Evolutionary conservation across 1,284 basidiomycete species (phyloP).

Genomic region (Irpex sp.): DNA sequence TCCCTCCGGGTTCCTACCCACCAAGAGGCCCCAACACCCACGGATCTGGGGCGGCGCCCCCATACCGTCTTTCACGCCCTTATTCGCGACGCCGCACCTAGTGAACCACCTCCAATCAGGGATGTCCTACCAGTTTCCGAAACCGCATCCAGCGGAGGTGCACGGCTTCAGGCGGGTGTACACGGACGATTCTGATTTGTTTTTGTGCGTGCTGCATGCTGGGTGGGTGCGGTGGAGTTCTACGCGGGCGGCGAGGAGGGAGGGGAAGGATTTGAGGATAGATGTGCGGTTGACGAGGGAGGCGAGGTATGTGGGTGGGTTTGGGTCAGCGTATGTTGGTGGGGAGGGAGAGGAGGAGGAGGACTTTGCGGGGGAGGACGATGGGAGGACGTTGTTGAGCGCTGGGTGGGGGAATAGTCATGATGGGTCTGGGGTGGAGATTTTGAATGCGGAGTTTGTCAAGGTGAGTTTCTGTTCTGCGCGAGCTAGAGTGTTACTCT

Average conservation of each 20-base stretch:
- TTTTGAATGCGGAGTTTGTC: constrained; percentile 57
- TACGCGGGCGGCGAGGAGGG: constrained; percentile 43
- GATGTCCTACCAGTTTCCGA: constrained; percentile 17
- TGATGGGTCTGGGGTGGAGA: constrained; percentile 71
- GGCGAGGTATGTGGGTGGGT: constrained; percentile 42
- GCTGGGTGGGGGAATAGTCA: constrained; percentile 72
- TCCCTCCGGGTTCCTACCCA: constrained; percentile 54
- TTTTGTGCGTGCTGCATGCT: constrained; percentile 72
- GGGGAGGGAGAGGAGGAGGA: constrained; percentile 10
- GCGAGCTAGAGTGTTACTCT: not conserved
- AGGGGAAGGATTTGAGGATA: constrained; percentile 52
- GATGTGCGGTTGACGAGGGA: constrained; percentile 42
- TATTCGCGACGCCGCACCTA: constrained; percentile 22
- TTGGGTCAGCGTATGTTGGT: constrained; percentile 21
- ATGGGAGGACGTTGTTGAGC: constrained; percentile 59
- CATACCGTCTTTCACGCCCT: constrained; percentile 34
- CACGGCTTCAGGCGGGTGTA: constrained; percentile 47
- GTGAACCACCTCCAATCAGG: constrained; percentile 14
- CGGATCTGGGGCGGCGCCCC: constrained; percentile 69
- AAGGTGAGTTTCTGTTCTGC: constrained; percentile 42
- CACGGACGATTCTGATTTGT: constrained; percentile 72
- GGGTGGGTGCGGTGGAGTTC: constrained; percentile 62
- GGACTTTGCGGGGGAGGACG: constrained; percentile 51
- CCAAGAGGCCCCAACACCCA: constrained; percentile 42
- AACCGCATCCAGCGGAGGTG: constrained; percentile 23